Evolutionary conservation across 352 stramenopile genomes (phyloP).

Genomic region (Aphanomyces euteiches): DNA sequence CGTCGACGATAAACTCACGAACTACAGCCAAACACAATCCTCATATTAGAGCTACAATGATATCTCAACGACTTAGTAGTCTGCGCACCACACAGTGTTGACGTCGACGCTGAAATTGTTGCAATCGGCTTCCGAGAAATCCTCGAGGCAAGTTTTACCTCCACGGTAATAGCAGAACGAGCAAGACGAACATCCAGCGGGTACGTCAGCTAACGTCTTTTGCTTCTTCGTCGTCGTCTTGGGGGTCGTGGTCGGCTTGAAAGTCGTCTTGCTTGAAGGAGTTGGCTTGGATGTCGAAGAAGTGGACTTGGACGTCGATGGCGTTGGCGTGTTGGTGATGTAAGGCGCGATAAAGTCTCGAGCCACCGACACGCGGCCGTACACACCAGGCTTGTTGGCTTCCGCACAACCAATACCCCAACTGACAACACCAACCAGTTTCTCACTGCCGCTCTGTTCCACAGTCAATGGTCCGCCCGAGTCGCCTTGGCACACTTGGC

Average conservation of each 20-base stretch:
- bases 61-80: neutral
- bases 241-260: neutral
- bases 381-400: constrained; percentile 43
- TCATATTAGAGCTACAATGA: no score
- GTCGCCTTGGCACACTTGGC: constrained; percentile 49
- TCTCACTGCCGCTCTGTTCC: constrained; percentile 33
- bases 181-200: neutral
- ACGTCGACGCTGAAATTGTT: neutral
- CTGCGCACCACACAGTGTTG: neutral
- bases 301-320: neutral
- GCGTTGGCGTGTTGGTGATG: constrained; percentile 8
- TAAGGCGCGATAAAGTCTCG: constrained; percentile 38
- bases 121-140: neutral
- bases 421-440: constrained; percentile 53
- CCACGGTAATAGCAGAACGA: neutral
- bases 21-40: no score
- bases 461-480: constrained; percentile 46
- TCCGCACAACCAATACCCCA: constrained; percentile 59
- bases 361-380: constrained; percentile 37
- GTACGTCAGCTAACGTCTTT: neutral
- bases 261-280: neutral
- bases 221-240: neutral
- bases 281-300: neutral
- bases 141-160: neutral
- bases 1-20: no score